A percentile compares a stretch with the other conserved stretches of the same genome.
phyloP scores from a whole-genome alignment of 495 filamentous ascomycete species.

The Achaetomiella virescens region DNA sequence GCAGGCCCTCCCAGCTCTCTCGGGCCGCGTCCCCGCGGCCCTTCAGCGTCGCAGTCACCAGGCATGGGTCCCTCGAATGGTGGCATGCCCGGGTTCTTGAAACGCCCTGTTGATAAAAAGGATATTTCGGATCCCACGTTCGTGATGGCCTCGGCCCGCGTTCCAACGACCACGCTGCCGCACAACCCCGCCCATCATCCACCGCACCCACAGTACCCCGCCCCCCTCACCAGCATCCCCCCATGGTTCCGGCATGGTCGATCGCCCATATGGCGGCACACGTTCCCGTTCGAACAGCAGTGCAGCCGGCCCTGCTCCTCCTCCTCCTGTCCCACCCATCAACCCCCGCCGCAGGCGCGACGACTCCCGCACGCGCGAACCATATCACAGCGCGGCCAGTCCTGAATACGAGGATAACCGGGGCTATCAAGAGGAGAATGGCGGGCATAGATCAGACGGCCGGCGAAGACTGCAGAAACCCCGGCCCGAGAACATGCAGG shows the following conservation, averaged over 20 bases:
- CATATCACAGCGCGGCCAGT: constrained; percentile 29
- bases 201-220: constrained; percentile 1
- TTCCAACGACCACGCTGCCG: constrained; percentile 60
- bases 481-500: constrained; percentile 21
- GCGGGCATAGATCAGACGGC: constrained; percentile 26
- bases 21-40: constrained; percentile 22
- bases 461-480: constrained; percentile 50
- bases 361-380: constrained; percentile 46
- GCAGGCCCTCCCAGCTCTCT: constrained; percentile 24
- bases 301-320: constrained; percentile 29
- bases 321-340: constrained; percentile 58
- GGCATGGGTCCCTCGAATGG: constrained; percentile 19
- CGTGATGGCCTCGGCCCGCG: constrained; percentile 67
- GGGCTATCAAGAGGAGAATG: constrained; percentile 48
- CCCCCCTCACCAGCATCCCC: background rate
- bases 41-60: constrained; percentile 45
- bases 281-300: constrained; percentile 38
- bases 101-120: constrained; percentile 63
- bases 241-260: constrained; percentile 11
- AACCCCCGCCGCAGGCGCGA: constrained; percentile 61
- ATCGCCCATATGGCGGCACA: constrained; percentile 25
- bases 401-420: constrained; percentile 35
- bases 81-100: constrained; percentile 36
- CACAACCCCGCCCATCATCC: background rate
- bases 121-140: constrained; percentile 82